Evolutionary conservation across 2,329 filamentous ascomycete species (phyloP).

Genomic region (Trichoderma sp.): DNA sequence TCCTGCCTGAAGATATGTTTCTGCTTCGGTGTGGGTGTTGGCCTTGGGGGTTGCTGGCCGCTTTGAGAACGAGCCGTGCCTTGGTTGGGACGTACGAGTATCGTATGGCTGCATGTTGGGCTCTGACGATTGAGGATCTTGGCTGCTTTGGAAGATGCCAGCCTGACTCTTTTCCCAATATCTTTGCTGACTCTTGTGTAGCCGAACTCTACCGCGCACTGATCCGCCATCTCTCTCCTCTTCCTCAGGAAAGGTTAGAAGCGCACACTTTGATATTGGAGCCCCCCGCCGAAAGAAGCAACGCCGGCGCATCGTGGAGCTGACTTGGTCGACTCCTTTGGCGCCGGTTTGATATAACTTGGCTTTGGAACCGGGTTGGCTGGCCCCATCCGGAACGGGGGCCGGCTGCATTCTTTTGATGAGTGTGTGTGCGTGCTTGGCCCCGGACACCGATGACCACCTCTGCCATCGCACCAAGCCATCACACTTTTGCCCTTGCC

Average conservation of each 20-base stretch:
- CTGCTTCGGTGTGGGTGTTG: not conserved
- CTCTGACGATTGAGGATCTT: not conserved
- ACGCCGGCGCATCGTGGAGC: not conserved
- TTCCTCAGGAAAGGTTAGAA: not conserved
- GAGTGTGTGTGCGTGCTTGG: not conserved
- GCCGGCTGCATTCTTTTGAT: not conserved
- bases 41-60: not conserved
- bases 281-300: not conserved
- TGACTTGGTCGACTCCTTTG: not conserved
- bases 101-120: not conserved
- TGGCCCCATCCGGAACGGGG: slow-evolving; percentile 9
- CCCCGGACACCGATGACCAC: not conserved
- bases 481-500: not conserved
- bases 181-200: not conserved
- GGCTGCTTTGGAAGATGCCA: not conserved
- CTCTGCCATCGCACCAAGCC: not conserved
- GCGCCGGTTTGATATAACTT: not conserved
- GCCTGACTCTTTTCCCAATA: not conserved
- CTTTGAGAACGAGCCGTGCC: not conserved
- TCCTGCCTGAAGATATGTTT: not conserved
- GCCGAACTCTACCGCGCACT: not conserved
- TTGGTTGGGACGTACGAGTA: not conserved
- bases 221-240: not conserved
- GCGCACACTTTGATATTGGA: not conserved
- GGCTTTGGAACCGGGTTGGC: not conserved